A percentile compares a stretch with the other conserved stretches of the same genome.
Evolutionary conservation across 257 asterid species (phyloP).

Genomic region (Coffea eugenioides): DNA sequence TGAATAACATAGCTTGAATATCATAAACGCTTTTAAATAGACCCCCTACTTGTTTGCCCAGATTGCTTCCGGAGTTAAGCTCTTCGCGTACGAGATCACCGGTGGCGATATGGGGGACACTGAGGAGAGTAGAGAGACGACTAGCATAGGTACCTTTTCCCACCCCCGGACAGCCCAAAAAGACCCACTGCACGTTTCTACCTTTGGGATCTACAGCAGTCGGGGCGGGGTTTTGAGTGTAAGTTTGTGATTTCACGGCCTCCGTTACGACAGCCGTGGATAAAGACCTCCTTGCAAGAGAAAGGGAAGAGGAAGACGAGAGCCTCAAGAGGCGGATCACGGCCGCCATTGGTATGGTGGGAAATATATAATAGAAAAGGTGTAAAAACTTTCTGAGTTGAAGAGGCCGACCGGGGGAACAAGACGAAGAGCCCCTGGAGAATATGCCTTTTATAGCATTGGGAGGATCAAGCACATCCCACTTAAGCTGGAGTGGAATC

Average conservation of each 20-base stretch:
- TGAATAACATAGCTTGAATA: neutral
- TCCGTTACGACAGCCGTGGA: constrained; percentile 52
- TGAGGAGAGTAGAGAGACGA: constrained; percentile 73
- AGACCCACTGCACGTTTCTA: constrained; percentile 83
- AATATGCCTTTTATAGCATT: constrained; percentile 4
- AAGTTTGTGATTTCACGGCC: constrained; percentile 33
- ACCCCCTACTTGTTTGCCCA: constrained; percentile 58
- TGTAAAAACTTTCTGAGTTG: neutral
- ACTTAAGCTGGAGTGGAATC: too few relatives aligned
- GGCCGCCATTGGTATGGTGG: constrained; percentile 67
- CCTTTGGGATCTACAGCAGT: constrained; percentile 53
- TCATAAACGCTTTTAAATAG: neutral
- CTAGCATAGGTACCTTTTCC: constrained; percentile 99
- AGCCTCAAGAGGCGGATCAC: constrained; percentile 68
- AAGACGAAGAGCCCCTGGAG: neutral
- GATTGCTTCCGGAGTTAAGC: constrained; percentile 63
- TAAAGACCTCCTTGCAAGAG: constrained; percentile 35
- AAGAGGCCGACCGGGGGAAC: neutral
- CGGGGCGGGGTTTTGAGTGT: constrained; percentile 15
- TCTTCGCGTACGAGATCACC: constrained; percentile 99
- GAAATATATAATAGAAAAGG: neutral
- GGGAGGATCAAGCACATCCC: too few relatives aligned
- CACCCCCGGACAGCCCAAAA: constrained; percentile 95
- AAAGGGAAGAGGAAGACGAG: constrained; percentile 36
- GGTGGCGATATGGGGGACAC: constrained; percentile 96